phyloP scores from a whole-genome alignment of 306 rosid species.

The Sicyos edulis region DNA sequence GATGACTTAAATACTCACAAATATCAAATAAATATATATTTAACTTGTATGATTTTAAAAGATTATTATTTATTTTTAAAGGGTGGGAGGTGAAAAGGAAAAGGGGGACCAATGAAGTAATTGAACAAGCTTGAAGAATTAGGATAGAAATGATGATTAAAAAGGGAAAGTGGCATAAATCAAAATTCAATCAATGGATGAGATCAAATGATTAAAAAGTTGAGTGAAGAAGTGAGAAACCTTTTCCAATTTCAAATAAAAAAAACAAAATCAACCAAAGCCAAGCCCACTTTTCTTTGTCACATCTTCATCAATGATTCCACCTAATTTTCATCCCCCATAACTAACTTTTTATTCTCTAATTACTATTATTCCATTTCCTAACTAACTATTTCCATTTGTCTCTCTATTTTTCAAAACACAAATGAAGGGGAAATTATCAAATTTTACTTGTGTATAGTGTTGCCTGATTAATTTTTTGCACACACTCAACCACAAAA shows the following conservation, averaged over 20 bases:
- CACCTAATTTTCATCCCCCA: conserved; percentile 1
- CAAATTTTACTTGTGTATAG: background rate
- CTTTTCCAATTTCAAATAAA: background rate
- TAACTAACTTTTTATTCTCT: background rate
- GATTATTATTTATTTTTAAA: background rate
- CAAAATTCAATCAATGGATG: background rate
- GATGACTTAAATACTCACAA: no score
- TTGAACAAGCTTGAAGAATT: background rate
- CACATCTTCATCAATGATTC: conserved; percentile 10
- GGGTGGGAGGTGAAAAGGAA: background rate
- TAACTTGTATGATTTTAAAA: no score
- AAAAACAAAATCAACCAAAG: background rate
- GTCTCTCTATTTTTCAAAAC: background rate
- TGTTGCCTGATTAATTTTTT: background rate
- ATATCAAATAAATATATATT: no score
- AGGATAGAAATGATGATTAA: background rate
- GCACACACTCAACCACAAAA: background rate
- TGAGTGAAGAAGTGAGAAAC: conserved; percentile 18
- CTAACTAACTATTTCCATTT: background rate
- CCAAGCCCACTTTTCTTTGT: background rate
- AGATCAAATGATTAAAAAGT: background rate
- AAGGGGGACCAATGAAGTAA: background rate
- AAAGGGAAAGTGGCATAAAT: background rate
- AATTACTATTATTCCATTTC: background rate
- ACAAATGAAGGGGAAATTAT: no score